phyloP scores from a whole-genome alignment of 176 grass and related monocot species.

The Zoysia pacifica region DNA sequence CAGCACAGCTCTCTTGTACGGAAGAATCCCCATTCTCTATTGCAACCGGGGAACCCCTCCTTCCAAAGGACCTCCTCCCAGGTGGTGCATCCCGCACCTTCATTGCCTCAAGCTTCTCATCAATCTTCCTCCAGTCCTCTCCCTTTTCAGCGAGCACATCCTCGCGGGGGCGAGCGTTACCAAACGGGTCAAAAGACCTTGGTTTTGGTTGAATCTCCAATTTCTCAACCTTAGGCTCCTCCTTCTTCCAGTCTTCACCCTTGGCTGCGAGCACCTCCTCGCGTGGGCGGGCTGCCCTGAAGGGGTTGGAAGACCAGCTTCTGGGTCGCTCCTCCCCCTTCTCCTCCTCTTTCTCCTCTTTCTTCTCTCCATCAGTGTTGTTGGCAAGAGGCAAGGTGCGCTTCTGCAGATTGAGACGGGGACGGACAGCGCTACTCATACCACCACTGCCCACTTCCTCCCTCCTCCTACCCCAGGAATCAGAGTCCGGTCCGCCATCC shows the following conservation, averaged over 20 bases:
- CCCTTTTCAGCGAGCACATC: slow-evolving; percentile 67
- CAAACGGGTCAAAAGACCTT: slow-evolving; percentile 48
- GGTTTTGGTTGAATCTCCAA: slow-evolving; percentile 26
- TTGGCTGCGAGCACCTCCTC: slow-evolving; percentile 59
- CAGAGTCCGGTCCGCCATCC: slow-evolving; percentile 34
- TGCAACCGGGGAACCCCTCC: slow-evolving; percentile 36
- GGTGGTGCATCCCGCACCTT: slow-evolving; percentile 40
- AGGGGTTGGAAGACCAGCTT: slow-evolving; percentile 40
- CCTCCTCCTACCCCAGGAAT: slow-evolving; percentile 56
- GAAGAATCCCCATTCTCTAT: slow-evolving; percentile 19
- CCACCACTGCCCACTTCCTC: slow-evolving; percentile 46
- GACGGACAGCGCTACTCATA: slow-evolving; percentile 27
- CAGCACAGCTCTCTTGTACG: slow-evolving; percentile 31
- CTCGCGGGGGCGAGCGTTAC: slow-evolving; percentile 61
- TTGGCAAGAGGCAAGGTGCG: slow-evolving; percentile 45
- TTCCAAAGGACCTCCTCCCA: slow-evolving; percentile 43
- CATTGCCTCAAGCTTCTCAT: slow-evolving; percentile 65
- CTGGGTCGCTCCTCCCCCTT: slow-evolving; percentile 4
- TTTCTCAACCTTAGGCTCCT: slow-evolving; percentile 36
- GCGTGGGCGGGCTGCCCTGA: slow-evolving; percentile 56
- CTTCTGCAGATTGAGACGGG: slow-evolving; percentile 59
- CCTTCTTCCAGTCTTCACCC: slow-evolving; percentile 42
- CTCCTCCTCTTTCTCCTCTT: slow-evolving; percentile 27
- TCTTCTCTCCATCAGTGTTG: slow-evolving; percentile 29
- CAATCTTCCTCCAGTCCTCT: slow-evolving; percentile 57